Evolutionary conservation across 2,329 filamentous ascomycete genomes (phyloP).

Genomic region (Chaetoscypha palmicola): DNA sequence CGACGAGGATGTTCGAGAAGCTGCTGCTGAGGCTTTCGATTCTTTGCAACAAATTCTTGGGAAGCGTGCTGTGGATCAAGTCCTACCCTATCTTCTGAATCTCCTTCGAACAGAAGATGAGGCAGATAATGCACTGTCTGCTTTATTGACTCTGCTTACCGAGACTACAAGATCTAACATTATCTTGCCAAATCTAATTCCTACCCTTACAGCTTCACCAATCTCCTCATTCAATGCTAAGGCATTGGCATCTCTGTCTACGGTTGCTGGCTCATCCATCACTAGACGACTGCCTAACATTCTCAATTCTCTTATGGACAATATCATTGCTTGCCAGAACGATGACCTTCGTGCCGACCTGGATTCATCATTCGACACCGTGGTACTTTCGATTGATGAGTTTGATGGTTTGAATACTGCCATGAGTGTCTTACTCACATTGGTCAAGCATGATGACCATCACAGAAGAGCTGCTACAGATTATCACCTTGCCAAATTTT

Average conservation of each 20-base stretch:
- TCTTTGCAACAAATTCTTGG: conserved; percentile 88
- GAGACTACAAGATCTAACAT: conserved; percentile 92
- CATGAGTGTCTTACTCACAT: conserved; percentile 84
- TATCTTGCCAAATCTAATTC: conserved; percentile 92
- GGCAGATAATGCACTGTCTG: conserved; percentile 86
- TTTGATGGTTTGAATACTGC: conserved; percentile 91
- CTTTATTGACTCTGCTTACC: conserved; percentile 86
- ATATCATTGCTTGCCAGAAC: conserved; percentile 71
- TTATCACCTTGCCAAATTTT: conserved; percentile 78
- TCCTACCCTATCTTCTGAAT: conserved; percentile 84
- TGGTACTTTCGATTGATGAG: conserved; percentile 89
- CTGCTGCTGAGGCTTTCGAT: conserved; percentile 95
- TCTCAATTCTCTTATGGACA: conserved; percentile 90
- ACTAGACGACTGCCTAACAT: conserved; percentile 83
- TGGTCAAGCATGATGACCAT: conserved; percentile 92
- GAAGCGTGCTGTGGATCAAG: conserved; percentile 91
- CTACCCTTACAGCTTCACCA: conserved; percentile 81
- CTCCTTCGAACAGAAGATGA: conserved; percentile 80
- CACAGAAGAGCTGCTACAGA: conserved; percentile 71
- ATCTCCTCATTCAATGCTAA: conserved; percentile 94
- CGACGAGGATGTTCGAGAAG: conserved; percentile 84
- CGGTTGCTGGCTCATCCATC: conserved; percentile 87
- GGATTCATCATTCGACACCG: conserved; percentile 75
- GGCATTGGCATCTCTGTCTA: conserved; percentile 84
- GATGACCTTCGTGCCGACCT: conserved; percentile 68